phyloP scores from a whole-genome alignment of 768 basidiomycete species.

The Suillus subluteus region DNA sequence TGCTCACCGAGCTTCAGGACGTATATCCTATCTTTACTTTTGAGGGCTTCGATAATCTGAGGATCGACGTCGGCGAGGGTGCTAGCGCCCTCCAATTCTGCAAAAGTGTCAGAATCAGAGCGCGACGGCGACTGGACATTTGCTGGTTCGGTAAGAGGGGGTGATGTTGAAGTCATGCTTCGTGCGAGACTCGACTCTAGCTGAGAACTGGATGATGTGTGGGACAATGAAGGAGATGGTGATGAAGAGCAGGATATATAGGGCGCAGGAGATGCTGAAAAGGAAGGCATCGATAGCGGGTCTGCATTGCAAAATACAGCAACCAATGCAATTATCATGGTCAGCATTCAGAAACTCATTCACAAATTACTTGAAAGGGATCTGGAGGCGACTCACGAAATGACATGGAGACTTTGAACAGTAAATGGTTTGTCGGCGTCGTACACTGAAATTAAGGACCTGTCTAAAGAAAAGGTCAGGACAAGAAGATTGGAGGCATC shows the following conservation, averaged over 20 bases:
- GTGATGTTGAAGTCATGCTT: conserved; percentile 11
- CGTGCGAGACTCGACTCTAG: conserved; percentile 18
- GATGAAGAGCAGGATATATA: conserved; percentile 20
- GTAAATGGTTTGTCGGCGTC: conserved; percentile 20
- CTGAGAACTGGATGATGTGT: conserved; percentile 18
- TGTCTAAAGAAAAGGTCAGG: conserved; percentile 22
- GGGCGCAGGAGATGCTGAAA: conserved; percentile 15
- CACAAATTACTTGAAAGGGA: conserved; percentile 8
- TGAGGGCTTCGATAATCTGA: conserved; percentile 84
- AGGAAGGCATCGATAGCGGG: conserved; percentile 13
- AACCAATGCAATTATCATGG: conserved; percentile 10
- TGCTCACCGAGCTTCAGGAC: conserved; percentile 87
- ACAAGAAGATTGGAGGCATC: conserved; percentile 27
- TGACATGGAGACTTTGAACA: conserved; percentile 14
- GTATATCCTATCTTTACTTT: conserved; percentile 85
- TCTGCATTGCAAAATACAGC: conserved; percentile 12
- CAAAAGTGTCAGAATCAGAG: conserved; percentile 33
- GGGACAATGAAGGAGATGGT: conserved; percentile 17
- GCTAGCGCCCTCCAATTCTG: conserved; percentile 31
- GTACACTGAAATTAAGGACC: conserved; percentile 12
- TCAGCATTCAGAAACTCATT: conserved; percentile 17
- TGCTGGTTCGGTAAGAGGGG: conserved; percentile 21
- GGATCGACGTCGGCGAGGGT: conserved; percentile 61
- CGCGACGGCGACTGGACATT: conserved; percentile 21
- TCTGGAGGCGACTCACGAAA: conserved; percentile 17